Percentiles rank a stretch among this genome's conserved stretches.
These are phyloP conservation scores for Akebia trifoliata DNA, from an alignment of 164 flowering plant species.

Conservation along the genomic window DNA sequence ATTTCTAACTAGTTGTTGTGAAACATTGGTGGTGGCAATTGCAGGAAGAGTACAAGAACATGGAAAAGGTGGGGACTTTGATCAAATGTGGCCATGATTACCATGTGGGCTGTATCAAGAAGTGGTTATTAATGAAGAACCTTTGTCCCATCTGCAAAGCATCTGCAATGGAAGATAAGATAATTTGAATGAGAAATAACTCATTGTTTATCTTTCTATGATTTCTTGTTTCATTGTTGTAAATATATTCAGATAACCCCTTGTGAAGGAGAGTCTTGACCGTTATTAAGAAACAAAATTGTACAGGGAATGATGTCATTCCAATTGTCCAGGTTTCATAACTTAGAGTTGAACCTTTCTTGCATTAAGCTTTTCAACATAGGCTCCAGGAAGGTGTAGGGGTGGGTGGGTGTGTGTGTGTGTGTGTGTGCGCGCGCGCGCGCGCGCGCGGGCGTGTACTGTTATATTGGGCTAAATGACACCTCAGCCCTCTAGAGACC, in stretches of 20 bases:
- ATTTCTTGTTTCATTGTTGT: too few relatives aligned
- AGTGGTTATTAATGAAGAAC: slow-evolving; percentile 67
- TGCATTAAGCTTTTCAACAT: too few relatives aligned
- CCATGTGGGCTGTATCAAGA: slow-evolving; percentile 50
- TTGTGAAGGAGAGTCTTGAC: not conserved
- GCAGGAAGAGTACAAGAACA: slow-evolving; percentile 60
- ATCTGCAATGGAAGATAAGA: slow-evolving; percentile 42
- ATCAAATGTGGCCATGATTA: slow-evolving; percentile 48
- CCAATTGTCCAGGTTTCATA: slow-evolving; percentile 1
- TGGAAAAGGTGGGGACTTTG: slow-evolving; percentile 42
- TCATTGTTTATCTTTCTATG: not conserved
- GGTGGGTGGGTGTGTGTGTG: too few relatives aligned
- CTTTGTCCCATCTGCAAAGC: slow-evolving; percentile 65
- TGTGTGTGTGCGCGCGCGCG: too few relatives aligned
- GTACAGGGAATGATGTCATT: not conserved
- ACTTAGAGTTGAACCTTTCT: too few relatives aligned
- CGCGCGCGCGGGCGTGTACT: too few relatives aligned
- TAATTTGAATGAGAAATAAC: slow-evolving; percentile 1
- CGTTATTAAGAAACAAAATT: not conserved
- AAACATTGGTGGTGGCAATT: slow-evolving; percentile 3
- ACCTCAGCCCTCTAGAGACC: too few relatives aligned
- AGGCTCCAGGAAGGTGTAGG: too few relatives aligned
- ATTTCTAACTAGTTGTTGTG: not conserved
- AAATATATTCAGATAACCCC: slow-evolving; percentile 7
- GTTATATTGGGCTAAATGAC: too few relatives aligned